Conservation (phyloP, 2,329 filamentous ascomycete genomes). For the Monascus ruber region DNA sequence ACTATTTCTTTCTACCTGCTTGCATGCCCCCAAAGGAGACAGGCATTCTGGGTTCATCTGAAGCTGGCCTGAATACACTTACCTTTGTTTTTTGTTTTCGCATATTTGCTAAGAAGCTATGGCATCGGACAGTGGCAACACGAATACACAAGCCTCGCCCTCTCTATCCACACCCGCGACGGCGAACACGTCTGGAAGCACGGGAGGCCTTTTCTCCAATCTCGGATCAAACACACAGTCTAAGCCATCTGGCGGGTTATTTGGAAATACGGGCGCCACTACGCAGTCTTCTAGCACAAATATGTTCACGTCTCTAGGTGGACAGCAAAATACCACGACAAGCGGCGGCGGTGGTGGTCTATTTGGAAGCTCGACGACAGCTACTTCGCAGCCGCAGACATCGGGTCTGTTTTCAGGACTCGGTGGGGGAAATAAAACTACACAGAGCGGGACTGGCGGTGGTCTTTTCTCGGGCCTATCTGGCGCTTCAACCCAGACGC, state of each 20-base stretch:
- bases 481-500: slow-evolving; percentile 18
- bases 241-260: slow-evolving; percentile 22
- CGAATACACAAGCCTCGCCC: slow-evolving; percentile 17
- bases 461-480: slow-evolving; percentile 22
- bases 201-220: slow-evolving; percentile 21
- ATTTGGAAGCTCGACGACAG: slow-evolving; percentile 16
- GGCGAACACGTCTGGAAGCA: slow-evolving; percentile 11
- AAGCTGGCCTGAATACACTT: too few species aligned
- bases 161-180: slow-evolving; percentile 15
- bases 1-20: not conserved
- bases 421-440: slow-evolving; percentile 8
- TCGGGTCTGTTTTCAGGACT: slow-evolving; percentile 13
- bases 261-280: slow-evolving; percentile 16
- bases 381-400: slow-evolving; percentile 21
- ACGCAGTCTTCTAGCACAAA: slow-evolving; percentile 19
- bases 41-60: too few species aligned
- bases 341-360: slow-evolving; percentile 16
- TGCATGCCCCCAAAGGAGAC: not conserved
- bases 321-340: slow-evolving; percentile 14
- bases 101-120: slow-evolving; percentile 8
- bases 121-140: slow-evolving; percentile 12
- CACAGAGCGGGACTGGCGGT: slow-evolving; percentile 15
- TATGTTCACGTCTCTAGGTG: slow-evolving; percentile 21
- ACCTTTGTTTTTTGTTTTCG: not conserved
- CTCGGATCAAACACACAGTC: slow-evolving; percentile 16